These are phyloP conservation scores for Pleurotus djamor DNA, from an alignment of 768 basidiomycete genomes.

Conservation along the genomic window DNA sequence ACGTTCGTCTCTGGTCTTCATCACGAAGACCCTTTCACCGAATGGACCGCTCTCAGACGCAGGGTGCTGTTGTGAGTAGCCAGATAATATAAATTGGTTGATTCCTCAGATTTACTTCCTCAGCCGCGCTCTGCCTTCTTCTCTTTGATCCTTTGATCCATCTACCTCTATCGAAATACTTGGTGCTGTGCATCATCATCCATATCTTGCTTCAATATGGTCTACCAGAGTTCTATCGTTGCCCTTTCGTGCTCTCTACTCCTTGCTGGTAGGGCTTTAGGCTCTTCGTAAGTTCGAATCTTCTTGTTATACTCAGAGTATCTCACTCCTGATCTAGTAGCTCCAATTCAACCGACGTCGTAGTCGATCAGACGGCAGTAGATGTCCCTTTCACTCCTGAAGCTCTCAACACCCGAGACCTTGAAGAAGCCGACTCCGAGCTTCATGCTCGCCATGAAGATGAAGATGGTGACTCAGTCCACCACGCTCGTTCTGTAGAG, in stretches of 20 bases:
- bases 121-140: not conserved
- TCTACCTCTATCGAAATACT: not conserved
- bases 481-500: not conserved
- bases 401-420: not conserved
- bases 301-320: not conserved
- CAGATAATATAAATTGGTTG: not conserved
- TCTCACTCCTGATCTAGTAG: too few relatives aligned
- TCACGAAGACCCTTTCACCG: not conserved
- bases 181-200: not conserved
- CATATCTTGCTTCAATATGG: not conserved
- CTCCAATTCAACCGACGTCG: too few relatives aligned
- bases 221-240: not conserved
- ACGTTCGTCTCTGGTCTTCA: not conserved
- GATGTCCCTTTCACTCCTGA: not conserved
- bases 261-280: not conserved
- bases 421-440: not conserved
- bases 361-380: not conserved
- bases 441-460: not conserved
- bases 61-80: not conserved
- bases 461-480: not conserved
- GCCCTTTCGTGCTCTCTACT: not conserved
- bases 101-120: not conserved
- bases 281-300: not conserved
- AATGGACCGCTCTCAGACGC: not conserved
- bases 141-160: not conserved